Percentiles rank a stretch among this genome's conserved stretches.
Evolutionary conservation across 257 asterid genomes (phyloP).

Genomic region (Echium plantagineum): DNA sequence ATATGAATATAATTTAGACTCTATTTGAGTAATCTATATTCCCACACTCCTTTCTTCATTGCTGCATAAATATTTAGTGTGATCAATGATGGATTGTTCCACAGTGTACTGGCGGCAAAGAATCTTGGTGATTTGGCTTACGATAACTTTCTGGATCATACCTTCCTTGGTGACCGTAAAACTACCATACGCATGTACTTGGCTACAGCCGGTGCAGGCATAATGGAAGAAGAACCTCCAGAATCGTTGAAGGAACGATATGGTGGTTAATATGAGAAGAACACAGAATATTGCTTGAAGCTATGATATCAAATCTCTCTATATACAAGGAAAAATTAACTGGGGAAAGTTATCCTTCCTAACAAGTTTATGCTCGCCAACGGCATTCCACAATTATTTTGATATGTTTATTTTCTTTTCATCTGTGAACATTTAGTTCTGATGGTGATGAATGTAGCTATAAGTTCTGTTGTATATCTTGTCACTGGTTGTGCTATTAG

Average conservation of each 20-base stretch:
- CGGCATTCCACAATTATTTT: background rate
- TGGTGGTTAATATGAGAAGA: slow-evolving; percentile 43
- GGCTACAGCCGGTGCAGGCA: slow-evolving; percentile 52
- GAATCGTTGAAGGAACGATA: slow-evolving; percentile 54
- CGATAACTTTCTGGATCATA: slow-evolving; percentile 72
- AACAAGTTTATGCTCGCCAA: background rate
- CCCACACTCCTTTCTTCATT: background rate
- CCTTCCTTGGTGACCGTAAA: slow-evolving; percentile 79
- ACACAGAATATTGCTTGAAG: background rate
- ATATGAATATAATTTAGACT: no score
- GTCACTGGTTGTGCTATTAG: no score
- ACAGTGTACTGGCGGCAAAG: slow-evolving; percentile 88
- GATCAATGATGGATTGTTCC: slow-evolving; percentile 4
- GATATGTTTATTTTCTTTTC: background rate
- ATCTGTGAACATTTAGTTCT: background rate
- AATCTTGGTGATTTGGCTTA: slow-evolving; percentile 57
- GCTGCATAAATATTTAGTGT: background rate
- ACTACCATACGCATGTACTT: slow-evolving; percentile 76
- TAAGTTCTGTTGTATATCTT: no score
- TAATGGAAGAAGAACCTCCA: slow-evolving; percentile 92
- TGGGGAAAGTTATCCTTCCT: background rate
- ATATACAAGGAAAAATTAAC: background rate
- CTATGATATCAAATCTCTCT: background rate
- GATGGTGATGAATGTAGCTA: background rate
- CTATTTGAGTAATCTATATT: background rate